Percentiles rank a stretch among this genome's conserved stretches.
These are phyloP conservation scores for Whalleya microplaca DNA, from an alignment of 2,329 filamentous ascomycete species.

Conservation along the genomic window DNA sequence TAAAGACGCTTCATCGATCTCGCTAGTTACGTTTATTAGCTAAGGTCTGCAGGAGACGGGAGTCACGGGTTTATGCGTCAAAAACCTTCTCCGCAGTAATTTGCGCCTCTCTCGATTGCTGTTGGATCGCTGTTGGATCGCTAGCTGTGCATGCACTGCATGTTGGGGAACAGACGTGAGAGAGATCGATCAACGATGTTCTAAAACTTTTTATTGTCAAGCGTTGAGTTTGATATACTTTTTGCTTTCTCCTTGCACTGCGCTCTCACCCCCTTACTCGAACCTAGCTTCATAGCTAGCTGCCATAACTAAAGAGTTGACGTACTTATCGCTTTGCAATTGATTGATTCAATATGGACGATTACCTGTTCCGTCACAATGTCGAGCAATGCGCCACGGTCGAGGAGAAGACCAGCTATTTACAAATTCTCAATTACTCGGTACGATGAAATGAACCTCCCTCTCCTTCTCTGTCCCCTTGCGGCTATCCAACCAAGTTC, in stretches of 20 bases:
- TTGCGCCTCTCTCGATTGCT: not conserved
- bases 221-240: not conserved
- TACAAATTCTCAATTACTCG: conserved; percentile 64
- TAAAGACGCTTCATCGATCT: not conserved
- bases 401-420: conserved; percentile 55
- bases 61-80: too few species aligned
- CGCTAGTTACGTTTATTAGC: too few species aligned
- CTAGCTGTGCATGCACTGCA: too few species aligned
- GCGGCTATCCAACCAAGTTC: not conserved
- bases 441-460: conserved; percentile 40
- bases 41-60: too few species aligned
- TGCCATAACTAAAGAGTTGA: too few species aligned
- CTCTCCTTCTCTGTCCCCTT: conserved; percentile 8
- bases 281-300: conserved; percentile 9
- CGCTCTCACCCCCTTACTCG: too few species aligned
- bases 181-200: not conserved
- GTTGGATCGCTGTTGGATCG: not conserved
- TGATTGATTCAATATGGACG: conserved; percentile 51
- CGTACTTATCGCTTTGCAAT: not conserved
- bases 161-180: not conserved
- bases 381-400: conserved; percentile 54
- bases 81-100: too few species aligned
- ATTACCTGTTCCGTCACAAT: conserved; percentile 58
- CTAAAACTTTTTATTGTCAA: not conserved
- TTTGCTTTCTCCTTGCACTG: not conserved